Conservation (phyloP, 2,329 filamentous ascomycete species). For the Cryphonectria carpinicola region DNA sequence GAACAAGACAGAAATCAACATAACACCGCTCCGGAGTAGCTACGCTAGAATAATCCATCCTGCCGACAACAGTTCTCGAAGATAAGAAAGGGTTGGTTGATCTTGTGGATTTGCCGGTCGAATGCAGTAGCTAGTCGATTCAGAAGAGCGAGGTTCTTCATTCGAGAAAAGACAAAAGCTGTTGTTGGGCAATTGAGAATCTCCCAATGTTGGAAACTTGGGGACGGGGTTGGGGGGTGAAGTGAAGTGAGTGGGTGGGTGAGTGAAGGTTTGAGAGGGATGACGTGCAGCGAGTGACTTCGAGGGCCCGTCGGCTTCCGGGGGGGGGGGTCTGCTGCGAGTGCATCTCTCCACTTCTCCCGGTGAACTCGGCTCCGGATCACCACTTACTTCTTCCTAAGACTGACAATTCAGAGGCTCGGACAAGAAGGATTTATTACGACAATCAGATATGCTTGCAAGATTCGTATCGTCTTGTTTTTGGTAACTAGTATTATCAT, state of each 20-base stretch:
- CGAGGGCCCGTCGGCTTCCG: not conserved
- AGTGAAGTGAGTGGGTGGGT: not conserved
- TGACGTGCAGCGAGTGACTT: slow-evolving; percentile 7
- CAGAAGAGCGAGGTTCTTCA: not conserved
- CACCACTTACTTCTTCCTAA: not conserved
- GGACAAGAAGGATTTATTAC: not conserved
- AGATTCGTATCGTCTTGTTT: not conserved
- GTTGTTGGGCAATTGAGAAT: not conserved
- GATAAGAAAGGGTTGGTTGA: not conserved
- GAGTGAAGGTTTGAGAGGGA: not conserved
- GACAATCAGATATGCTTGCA: not conserved
- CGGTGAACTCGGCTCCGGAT: not conserved
- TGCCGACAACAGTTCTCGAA: not conserved
- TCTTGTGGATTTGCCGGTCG: not conserved
- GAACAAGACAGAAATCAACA: slow-evolving; percentile 90
- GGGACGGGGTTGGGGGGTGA: not conserved
- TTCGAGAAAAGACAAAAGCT: not conserved
- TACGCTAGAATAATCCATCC: slow-evolving; percentile 53
- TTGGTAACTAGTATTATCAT: not conserved
- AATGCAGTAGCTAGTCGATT: not conserved
- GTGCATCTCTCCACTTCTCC: not conserved
- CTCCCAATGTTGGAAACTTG: not conserved
- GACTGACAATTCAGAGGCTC: not conserved
- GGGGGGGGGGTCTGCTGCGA: not conserved
- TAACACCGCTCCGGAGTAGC: slow-evolving; percentile 75